These are phyloP conservation scores for Lolium multiflorum DNA, from an alignment of 176 grass and related monocot species.

Conservation along the genomic window DNA sequence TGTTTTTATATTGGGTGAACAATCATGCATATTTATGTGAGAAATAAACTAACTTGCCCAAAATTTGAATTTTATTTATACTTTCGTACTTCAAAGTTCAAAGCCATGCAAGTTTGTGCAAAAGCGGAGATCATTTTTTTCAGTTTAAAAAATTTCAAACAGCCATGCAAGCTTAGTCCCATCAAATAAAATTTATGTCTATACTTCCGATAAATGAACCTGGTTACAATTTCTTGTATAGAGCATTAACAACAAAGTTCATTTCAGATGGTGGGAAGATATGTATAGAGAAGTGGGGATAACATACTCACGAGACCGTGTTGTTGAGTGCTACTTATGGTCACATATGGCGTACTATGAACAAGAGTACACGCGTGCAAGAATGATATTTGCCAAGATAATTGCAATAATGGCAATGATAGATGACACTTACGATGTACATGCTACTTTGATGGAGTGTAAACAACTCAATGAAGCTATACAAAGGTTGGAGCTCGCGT, in stretches of 20 bases:
- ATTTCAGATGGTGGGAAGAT: conserved; percentile 52
- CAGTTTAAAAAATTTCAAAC: neutral
- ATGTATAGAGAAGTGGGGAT: conserved; percentile 29
- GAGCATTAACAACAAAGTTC: neutral
- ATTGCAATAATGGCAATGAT: conserved; percentile 28
- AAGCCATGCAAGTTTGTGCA: neutral
- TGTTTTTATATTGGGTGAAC: neutral
- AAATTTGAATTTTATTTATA: no score
- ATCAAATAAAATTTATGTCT: neutral
- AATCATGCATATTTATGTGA: neutral
- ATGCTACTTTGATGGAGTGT: conserved; percentile 46
- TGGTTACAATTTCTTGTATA: neutral
- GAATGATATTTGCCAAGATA: conserved; percentile 50
- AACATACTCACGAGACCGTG: conserved; percentile 41
- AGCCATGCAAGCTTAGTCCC: neutral
- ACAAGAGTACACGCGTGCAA: conserved; percentile 30
- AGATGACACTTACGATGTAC: conserved; percentile 50
- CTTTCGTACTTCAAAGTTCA: no score
- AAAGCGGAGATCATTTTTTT: no score
- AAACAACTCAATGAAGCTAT: conserved; percentile 42
- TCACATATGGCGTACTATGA: conserved; percentile 40
- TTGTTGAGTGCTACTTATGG: conserved; percentile 49
- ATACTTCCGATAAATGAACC: neutral
- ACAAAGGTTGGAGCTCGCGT: conserved; percentile 39
- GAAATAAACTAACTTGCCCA: neutral